phyloP scores from a whole-genome alignment of 2,329 filamentous ascomycete species.

The Uncinocarpus reesii region DNA sequence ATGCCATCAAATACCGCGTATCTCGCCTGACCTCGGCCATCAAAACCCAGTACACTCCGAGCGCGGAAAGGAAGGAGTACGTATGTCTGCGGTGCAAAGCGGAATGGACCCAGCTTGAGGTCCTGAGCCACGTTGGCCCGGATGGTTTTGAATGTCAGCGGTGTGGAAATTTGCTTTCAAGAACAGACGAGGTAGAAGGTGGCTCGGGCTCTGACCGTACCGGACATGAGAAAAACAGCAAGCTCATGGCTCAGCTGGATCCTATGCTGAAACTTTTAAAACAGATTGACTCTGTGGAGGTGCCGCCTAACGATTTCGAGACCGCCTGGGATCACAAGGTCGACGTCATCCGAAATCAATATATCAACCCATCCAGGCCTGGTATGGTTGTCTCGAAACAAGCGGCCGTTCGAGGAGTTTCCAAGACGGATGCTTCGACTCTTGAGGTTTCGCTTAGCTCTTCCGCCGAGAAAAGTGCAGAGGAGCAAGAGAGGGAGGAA shows the following conservation, averaged over 20 bases:
- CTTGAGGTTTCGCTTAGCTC: slow-evolving; percentile 43
- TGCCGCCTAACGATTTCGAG: slow-evolving; percentile 42
- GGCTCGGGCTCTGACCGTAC: slow-evolving; percentile 36
- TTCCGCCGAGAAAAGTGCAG: slow-evolving; percentile 40
- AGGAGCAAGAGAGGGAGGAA: slow-evolving; percentile 40
- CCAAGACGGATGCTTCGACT: slow-evolving; percentile 36
- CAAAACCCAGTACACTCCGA: slow-evolving; percentile 69
- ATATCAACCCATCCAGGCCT: slow-evolving; percentile 33
- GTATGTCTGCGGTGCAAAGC: slow-evolving; percentile 70
- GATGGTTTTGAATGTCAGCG: slow-evolving; percentile 73
- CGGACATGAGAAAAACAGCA: slow-evolving; percentile 42
- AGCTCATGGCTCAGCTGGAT: slow-evolving; percentile 40
- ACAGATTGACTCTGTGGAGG: slow-evolving; percentile 39
- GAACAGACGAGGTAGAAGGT: slow-evolving; percentile 38
- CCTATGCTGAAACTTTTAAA: slow-evolving; percentile 39
- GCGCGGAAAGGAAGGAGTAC: slow-evolving; percentile 83
- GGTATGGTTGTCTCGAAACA: slow-evolving; percentile 35
- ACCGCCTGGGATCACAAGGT: slow-evolving; percentile 41
- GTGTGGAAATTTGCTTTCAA: slow-evolving; percentile 48
- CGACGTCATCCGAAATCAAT: slow-evolving; percentile 36
- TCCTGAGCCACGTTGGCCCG: slow-evolving; percentile 60
- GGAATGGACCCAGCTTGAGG: slow-evolving; percentile 84
- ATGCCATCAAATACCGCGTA: slow-evolving; percentile 90
- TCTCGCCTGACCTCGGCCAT: slow-evolving; percentile 82
- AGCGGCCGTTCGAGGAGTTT: slow-evolving; percentile 33